Evolutionary conservation across 2,329 filamentous ascomycete species (phyloP), one percentile per base, ranked within the genome.

Genomic region (Aspergillus persii): DNA sequence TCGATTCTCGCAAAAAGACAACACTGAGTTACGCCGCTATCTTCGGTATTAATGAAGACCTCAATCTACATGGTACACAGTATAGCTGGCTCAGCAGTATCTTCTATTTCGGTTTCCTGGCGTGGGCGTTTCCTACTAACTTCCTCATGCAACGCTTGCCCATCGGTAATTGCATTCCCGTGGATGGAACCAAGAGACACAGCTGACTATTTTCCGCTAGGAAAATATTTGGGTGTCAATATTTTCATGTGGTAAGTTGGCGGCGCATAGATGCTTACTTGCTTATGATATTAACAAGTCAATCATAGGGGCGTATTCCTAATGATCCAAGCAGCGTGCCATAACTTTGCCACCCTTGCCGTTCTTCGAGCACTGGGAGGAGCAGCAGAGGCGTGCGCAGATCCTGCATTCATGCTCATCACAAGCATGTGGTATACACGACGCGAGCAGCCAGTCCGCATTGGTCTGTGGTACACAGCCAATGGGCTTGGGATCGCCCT

Each of bases 371-470:
- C 83, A 29, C 75, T 87, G 4, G 79, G 83, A 2, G 85, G 84
- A 31, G 78, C 83, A 3, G 80, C 82, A 2, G 85, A 87, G 70
- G 82, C 84, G 0, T 82, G 81, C 55, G 76, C 82, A 2, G 84
- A 86, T 65, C 86, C 86, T 1, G 81, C 80, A 0, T 86, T 88
- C 60, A 86, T 89, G 78, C 72, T 89, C 1, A 84, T 89, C 39
- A 88, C 86, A 0, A 81, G 80, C 4, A 88, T 88, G 85, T 89
- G 85, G 81, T 85, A 87, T 64, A 87, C 85, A 1, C 78, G 85
- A 8, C 77, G 79, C 3, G 84, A 89, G 65, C 86, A 89, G 65
- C 85, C 86, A 0, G 77, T 84, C 2, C 77, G 86, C 0, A 85
- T 87, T 53, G 83, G 83, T 1, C 73, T 83, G 0, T 87, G 84